These are phyloP conservation scores for Globisporangium lucens DNA, from an alignment of 352 stramenopile species.

Conservation along the genomic window DNA sequence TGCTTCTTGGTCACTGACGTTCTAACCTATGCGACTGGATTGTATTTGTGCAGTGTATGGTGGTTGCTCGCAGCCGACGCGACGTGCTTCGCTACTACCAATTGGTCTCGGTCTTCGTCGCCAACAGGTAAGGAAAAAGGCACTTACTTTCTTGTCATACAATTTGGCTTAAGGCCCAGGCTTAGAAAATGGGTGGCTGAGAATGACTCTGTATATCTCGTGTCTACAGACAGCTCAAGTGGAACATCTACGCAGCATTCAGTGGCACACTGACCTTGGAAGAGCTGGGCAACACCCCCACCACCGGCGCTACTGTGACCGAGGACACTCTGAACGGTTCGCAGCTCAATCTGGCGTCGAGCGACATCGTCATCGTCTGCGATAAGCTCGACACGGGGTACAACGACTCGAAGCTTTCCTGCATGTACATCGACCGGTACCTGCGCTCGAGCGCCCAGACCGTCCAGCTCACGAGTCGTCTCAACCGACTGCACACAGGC, in stretches of 20 bases:
- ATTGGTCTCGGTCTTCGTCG: conserved; percentile 53
- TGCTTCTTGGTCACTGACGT: background rate
- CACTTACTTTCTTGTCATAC: background rate
- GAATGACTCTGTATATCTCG: background rate
- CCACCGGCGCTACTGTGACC: conserved; percentile 34
- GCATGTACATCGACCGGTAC: conserved; percentile 85
- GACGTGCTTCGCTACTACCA: conserved; percentile 79
- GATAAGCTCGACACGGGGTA: conserved; percentile 87
- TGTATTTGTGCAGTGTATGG: conserved; percentile 57
- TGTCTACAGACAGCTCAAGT: conserved; percentile 34
- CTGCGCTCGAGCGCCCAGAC: conserved; percentile 59
- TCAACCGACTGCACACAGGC: conserved; percentile 65
- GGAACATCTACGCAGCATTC: conserved; percentile 71
- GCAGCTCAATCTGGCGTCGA: conserved; percentile 43
- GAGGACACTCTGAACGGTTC: conserved; percentile 68
- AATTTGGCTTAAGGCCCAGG: background rate
- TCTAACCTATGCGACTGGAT: conserved; percentile 12
- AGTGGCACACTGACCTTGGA: conserved; percentile 44
- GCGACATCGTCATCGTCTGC: conserved; percentile 80
- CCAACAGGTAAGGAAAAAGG: conserved; percentile 35
- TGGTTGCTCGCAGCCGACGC: conserved; percentile 72
- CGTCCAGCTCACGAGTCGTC: conserved; percentile 78
- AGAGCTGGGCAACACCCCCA: background rate
- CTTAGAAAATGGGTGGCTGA: background rate
- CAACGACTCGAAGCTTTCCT: conserved; percentile 68